Base-by-base conservation (phyloP, 768 basidiomycete species). In the Suillus placidus region DNA sequence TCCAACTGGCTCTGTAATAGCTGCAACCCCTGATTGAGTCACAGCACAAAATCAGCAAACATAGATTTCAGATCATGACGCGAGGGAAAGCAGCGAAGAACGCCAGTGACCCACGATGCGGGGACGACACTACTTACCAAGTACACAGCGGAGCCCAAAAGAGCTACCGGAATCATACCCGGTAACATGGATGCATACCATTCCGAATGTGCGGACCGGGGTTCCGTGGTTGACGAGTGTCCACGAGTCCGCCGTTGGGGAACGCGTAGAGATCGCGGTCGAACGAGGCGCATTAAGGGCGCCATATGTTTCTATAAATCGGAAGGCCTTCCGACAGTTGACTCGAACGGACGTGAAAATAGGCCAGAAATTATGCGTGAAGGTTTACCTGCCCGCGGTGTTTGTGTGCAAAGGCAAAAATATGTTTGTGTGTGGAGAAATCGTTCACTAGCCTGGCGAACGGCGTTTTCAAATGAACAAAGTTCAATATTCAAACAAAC, bases 131-230 rank as follows among this genome's bases (percentile, higher is more conserved):
- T 23, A 71, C 84, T 64, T 72, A 91, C 92, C 70, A 92, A 80
- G 78, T 92, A 94, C 64, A 94, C 84, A 10, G 88, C 90, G 61
- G 91, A 92, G 20, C 92, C 93, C 14, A 94, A 81, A 61, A 94
- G 79, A 61, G 88, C 87, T 62, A 94, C 80, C 10, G 92, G 93
- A 58, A 93, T 78, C 91, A 93, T 93, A 38, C 85, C 86, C 34
- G 93, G 93, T 45, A 90, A 77, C 58, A 88, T 82, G 61, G 87
- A 83, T 52, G 86, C 80, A 75, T 94, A 94, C 83, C 89, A 88
- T 69, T 82, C 79, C 7, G 84, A 84, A 74, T 93, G 90, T 13
- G 81, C 78, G 37, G 84, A 87, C 64, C 75, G 80, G 6, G 70
- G 69, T 13, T 30, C 58, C 40, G 58, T 13, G 18, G 38, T 60